Evolutionary conservation across 208 protist species (phyloP), one percentile per base, ranked within the genome.

Genomic region (Naegleria lovaniensis): DNA sequence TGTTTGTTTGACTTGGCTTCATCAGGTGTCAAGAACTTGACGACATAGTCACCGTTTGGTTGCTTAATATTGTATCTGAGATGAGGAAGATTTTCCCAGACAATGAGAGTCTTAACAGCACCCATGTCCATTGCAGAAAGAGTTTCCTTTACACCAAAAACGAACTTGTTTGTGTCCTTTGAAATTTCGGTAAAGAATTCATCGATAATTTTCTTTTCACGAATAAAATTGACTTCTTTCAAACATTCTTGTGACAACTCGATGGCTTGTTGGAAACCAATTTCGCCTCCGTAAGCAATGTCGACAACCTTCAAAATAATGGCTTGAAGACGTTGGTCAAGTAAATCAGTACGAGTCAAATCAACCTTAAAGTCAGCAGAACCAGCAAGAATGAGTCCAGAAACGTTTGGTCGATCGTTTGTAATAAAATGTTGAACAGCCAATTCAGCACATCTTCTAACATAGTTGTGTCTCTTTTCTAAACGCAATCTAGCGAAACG

Each of bases 251-350:
- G 93, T 25, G 97, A 95, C 33, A 99, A 95, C 92, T 99, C 98
- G 90, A 99, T 99, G 36, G 99, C 99, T 95, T 99, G 99, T 93
- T 99, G 99, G 92, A 99, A 98, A 48, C 99, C 99, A 86, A 99
- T 98, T 90, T 99, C 99, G 89, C 98, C 98, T 55, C 99, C 99
- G 94, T 99, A 99, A 22, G 97, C 98, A 41, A 99, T 95, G 95
- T 99, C 99, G 13, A 99, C 98, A 83, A 99, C 96, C 93, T 99
- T 99, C 7, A 99, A 90, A n/a, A 99, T 96, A 55, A 99, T 98
- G n/a, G 95, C 96, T 93, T 97, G 96, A 41, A 99, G 95, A 83
- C 98, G 97, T 41, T 93, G 97, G 92, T 99, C 98, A 91, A 99
- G 99, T 55, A 99, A 95, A 92, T 99, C 98, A 41, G 97, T 98